phyloP scores from a whole-genome alignment of 179 eudicot species.

The Dionaea muscipula region DNA sequence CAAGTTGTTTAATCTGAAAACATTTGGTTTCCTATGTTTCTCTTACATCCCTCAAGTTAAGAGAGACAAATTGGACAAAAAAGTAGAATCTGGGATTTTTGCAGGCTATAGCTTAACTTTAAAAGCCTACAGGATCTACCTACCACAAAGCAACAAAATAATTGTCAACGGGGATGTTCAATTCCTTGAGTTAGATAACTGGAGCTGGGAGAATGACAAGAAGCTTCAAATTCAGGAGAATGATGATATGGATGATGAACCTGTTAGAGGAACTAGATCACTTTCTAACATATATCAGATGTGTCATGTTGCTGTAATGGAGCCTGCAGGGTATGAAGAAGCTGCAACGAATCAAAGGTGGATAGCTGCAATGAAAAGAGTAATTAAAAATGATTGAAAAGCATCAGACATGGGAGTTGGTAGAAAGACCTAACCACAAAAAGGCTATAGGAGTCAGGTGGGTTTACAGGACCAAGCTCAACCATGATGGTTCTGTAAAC shows the following conservation, averaged over 20 bases:
- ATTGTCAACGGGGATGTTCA: too few species aligned
- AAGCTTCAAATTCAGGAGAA: not conserved
- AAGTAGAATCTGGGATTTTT: not conserved
- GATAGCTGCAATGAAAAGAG: not conserved
- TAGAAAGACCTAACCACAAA: too few species aligned
- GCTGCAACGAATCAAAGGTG: not conserved
- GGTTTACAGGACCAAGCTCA: not conserved
- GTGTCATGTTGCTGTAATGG: not conserved
- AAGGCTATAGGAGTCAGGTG: not conserved
- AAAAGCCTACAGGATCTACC: slow-evolving; percentile 7
- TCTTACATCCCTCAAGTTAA: slow-evolving; percentile 3
- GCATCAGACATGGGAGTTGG: not conserved
- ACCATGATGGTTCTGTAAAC: too few species aligned
- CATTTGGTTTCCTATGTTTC: not conserved
- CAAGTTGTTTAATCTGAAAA: not conserved
- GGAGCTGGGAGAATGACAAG: not conserved
- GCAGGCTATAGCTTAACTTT: not conserved
- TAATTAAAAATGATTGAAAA: not conserved
- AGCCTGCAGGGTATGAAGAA: not conserved
- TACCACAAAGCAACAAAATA: not conserved
- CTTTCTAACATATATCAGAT: slow-evolving; percentile 4
- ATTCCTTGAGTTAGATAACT: not conserved
- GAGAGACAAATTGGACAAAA: slow-evolving; percentile 3
- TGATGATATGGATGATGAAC: not conserved
- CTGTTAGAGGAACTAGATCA: slow-evolving; percentile 8